A percentile compares a stretch with the other conserved stretches of the same genome.
Conservation (phyloP, 164 flowering plant species). For the Sedum album region DNA sequence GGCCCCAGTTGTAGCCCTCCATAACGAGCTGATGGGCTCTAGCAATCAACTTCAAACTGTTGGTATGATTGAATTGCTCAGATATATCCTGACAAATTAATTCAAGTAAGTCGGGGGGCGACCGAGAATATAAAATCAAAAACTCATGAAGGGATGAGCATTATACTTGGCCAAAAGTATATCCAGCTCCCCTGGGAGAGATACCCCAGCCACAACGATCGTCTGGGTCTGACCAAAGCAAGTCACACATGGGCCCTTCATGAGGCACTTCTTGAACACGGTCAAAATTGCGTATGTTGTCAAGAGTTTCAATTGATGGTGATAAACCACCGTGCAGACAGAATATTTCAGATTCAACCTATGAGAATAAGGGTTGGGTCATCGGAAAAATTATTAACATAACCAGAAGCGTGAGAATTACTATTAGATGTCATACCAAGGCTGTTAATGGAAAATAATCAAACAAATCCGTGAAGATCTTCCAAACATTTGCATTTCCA, state of each 20-base stretch:
- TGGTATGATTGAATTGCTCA: constrained; percentile 92
- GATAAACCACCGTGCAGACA: constrained; percentile 95
- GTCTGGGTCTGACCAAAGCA: constrained; percentile 95
- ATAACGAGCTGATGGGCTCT: constrained; percentile 97
- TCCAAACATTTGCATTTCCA: constrained; percentile 94
- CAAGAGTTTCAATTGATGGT: constrained; percentile 93
- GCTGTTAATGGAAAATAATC: constrained; percentile 93
- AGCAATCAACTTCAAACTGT: constrained; percentile 85
- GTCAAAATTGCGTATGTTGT: constrained; percentile 82
- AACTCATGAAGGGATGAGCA: background rate
- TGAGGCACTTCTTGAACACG: constrained; percentile 99
- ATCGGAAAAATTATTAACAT: background rate
- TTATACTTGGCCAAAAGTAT: constrained; percentile 80
- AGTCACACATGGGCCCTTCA: constrained; percentile 96
- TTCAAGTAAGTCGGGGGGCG: background rate
- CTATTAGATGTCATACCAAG: constrained; percentile 61
- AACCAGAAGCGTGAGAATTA: background rate
- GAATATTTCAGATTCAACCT: constrained; percentile 96
- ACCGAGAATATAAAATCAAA: background rate
- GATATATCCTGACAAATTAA: constrained; percentile 69
- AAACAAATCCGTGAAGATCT: constrained; percentile 82
- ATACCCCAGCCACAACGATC: constrained; percentile 99
- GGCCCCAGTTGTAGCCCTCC: constrained; percentile 99
- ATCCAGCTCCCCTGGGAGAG: constrained; percentile 96
- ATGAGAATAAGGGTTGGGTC: constrained; percentile 9